A percentile compares a stretch with the other conserved stretches of the same genome.
phyloP scores from a whole-genome alignment of 2,329 filamentous ascomycete genomes.

The Didymella exigua region DNA sequence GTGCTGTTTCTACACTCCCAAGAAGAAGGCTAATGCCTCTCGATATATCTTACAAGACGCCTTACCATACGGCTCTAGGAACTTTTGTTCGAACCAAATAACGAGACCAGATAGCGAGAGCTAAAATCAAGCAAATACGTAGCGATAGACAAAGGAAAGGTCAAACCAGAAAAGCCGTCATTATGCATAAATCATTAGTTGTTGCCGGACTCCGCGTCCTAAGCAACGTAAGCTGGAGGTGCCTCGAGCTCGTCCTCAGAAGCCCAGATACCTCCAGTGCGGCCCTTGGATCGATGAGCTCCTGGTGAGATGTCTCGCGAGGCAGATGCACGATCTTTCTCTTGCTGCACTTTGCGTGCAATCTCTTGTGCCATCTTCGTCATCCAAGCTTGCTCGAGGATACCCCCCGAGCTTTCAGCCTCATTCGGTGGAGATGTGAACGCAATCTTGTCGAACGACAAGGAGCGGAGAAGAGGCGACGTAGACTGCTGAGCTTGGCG shows the following conservation, averaged over 20 bases:
- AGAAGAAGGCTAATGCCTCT: background rate
- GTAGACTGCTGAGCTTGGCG: constrained; percentile 42
- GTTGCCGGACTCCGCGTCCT: constrained; percentile 10
- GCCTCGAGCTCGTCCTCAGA: constrained; percentile 38
- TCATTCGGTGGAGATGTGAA: constrained; percentile 33
- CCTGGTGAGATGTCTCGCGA: constrained; percentile 15
- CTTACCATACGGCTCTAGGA: background rate
- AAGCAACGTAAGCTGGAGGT: constrained; percentile 45
- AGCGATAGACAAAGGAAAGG: constrained; percentile 6
- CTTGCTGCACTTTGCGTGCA: constrained; percentile 82
- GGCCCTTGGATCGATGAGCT: constrained; percentile 12
- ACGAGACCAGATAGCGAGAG: background rate
- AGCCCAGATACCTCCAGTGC: constrained; percentile 29
- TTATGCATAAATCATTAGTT: constrained; percentile 16
- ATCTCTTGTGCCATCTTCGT: constrained; percentile 95
- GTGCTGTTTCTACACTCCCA: background rate
- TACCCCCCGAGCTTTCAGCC: constrained; percentile 51
- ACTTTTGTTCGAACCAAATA: constrained; percentile 9
- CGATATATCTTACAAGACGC: constrained; percentile 13
- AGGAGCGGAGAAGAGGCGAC: constrained; percentile 45
- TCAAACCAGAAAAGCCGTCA: constrained; percentile 10
- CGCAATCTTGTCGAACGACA: constrained; percentile 25
- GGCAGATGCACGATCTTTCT: constrained; percentile 61
- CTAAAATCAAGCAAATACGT: constrained; percentile 8
- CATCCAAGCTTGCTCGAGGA: constrained; percentile 83